Conservation (phyloP, 2,329 filamentous ascomycete genomes). For the Phaeophleospora eucalypticola region DNA sequence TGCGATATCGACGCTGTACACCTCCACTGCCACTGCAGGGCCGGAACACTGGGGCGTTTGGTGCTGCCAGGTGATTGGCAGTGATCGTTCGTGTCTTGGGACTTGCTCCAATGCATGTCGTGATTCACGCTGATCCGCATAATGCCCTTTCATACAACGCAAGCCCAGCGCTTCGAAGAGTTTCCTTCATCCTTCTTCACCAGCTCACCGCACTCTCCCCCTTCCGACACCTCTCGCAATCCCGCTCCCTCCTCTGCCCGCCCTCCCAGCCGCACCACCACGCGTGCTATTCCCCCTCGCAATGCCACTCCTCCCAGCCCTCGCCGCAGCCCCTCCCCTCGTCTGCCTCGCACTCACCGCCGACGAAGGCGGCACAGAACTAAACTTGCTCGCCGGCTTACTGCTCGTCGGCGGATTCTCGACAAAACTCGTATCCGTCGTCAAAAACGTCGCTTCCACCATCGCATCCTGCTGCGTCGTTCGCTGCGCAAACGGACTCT, state of each 20-base stretch:
- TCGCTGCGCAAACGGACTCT: conserved; percentile 22
- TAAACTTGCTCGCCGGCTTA: conserved; percentile 39
- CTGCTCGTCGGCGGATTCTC: conserved; percentile 60
- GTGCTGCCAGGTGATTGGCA: no score
- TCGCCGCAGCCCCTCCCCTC: conserved; percentile 17
- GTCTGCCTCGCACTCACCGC: conserved; percentile 13
- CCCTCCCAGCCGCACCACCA: conserved; percentile 21
- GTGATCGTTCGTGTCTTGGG: no score
- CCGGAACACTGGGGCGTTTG: no score
- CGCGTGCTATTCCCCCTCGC: conserved; percentile 25
- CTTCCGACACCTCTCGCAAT: conserved; percentile 23
- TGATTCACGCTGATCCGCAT: no score
- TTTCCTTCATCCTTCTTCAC: neutral
- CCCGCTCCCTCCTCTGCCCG: conserved; percentile 20
- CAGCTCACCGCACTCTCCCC: neutral
- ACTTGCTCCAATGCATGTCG: no score
- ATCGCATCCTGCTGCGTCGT: conserved; percentile 39
- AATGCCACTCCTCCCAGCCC: conserved; percentile 22
- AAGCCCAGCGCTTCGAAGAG: no score
- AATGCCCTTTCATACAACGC: no score
- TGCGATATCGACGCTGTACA: no score
- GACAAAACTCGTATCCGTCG: conserved; percentile 84
- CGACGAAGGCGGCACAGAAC: conserved; percentile 18
- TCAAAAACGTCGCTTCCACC: conserved; percentile 82
- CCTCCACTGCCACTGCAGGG: no score